Conservation (phyloP, 257 asterid species). For the Mentha longifolia region DNA sequence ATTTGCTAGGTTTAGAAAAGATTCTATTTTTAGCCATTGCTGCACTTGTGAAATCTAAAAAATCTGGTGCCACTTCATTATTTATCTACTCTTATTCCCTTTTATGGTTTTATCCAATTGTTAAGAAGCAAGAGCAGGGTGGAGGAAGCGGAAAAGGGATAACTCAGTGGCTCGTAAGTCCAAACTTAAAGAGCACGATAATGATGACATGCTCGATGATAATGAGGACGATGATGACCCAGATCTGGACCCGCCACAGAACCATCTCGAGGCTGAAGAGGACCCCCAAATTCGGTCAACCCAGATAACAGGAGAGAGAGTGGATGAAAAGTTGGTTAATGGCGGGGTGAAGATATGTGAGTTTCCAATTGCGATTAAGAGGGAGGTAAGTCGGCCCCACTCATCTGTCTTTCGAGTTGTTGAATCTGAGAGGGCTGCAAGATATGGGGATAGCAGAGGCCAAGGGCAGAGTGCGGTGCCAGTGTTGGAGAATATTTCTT, state of each 20-base stretch:
- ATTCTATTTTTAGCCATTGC: conserved; percentile 8
- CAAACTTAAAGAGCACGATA: conserved; percentile 60
- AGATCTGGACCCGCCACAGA: conserved; percentile 63
- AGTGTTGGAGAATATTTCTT: conserved; percentile 80
- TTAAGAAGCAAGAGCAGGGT: conserved; percentile 75
- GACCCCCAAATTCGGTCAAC: conserved; percentile 48
- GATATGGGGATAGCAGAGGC: conserved; percentile 57
- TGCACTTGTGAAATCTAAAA: conserved; percentile 16
- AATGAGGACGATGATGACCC: conserved; percentile 83
- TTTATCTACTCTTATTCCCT: background rate
- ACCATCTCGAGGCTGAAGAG: conserved; percentile 52
- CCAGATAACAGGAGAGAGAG: conserved; percentile 46
- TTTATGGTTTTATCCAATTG: conserved; percentile 11
- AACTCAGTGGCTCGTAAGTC: conserved; percentile 62
- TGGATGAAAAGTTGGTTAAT: conserved; percentile 61
- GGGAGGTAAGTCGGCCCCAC: conserved; percentile 73
- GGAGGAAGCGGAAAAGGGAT: conserved; percentile 97
- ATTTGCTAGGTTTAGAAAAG: conserved; percentile 17
- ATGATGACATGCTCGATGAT: conserved; percentile 77
- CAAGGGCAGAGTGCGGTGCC: conserved; percentile 54
- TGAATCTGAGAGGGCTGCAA: conserved; percentile 69
- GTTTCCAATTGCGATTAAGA: conserved; percentile 74
- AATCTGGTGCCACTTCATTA: conserved; percentile 8
- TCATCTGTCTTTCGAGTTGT: conserved; percentile 67
- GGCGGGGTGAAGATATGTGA: conserved; percentile 61